phyloP scores from a whole-genome alignment of 106 monocot genomes.

The Vanilla planifolia region DNA sequence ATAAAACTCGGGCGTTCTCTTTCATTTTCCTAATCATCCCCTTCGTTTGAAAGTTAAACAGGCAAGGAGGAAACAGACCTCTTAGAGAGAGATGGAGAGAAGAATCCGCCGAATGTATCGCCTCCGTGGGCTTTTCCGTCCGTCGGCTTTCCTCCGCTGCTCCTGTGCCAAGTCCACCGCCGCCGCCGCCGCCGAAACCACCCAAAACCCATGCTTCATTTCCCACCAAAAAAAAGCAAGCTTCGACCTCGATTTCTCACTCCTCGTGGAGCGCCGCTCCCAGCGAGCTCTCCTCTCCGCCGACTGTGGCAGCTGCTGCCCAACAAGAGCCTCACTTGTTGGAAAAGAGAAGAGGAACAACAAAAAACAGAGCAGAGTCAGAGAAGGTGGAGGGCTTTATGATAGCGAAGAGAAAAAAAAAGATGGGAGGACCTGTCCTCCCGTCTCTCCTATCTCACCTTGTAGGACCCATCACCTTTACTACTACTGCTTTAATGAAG shows the following conservation, averaged over 20 bases:
- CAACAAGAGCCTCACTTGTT: not conserved
- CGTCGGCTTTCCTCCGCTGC: slow-evolving; percentile 4
- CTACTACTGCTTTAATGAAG: slow-evolving; percentile 1
- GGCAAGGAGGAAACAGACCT: too few species aligned
- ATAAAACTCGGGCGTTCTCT: too few species aligned
- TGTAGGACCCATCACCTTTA: slow-evolving; percentile 7
- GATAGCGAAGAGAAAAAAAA: not conserved
- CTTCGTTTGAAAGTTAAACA: too few species aligned
- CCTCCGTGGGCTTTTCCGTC: not conserved
- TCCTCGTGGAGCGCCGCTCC: slow-evolving; percentile 1
- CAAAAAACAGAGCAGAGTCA: not conserved
- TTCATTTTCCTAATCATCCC: too few species aligned
- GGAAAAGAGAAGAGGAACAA: not conserved
- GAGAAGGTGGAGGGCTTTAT: not conserved
- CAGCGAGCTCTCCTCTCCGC: not conserved
- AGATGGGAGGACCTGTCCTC: slow-evolving; percentile 8
- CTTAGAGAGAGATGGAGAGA: slow-evolving; percentile 6
- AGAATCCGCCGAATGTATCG: slow-evolving; percentile 8
- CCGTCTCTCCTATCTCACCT: slow-evolving; percentile 3
- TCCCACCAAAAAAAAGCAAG: not conserved
- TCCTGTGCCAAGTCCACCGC: not conserved
- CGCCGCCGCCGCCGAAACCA: not conserved
- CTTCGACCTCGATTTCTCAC: not conserved
- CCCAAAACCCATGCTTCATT: slow-evolving; percentile 10
- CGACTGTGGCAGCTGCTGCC: slow-evolving; percentile 6